Conservation (phyloP, 2,329 filamentous ascomycete species). For the Trichoderma lentiforme region DNA sequence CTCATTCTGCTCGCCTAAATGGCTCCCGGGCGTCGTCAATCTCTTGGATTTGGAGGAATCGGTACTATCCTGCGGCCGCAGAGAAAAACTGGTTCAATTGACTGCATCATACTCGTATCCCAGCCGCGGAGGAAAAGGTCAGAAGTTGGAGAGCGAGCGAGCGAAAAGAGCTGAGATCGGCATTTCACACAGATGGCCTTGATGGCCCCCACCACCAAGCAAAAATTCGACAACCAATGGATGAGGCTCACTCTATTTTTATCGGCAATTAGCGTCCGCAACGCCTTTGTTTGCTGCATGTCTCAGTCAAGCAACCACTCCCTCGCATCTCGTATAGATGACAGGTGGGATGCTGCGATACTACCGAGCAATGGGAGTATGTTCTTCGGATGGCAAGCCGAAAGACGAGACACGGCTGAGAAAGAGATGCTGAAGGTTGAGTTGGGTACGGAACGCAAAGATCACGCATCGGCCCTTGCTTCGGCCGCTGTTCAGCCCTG, state of each 20-base stretch:
- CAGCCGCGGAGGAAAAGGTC: not conserved
- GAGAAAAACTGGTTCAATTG: not conserved
- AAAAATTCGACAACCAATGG: not conserved
- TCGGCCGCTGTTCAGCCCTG: not conserved
- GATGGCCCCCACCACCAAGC: not conserved
- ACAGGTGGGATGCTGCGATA: not conserved
- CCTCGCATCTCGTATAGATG: slow-evolving; percentile 1
- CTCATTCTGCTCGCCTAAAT: not conserved
- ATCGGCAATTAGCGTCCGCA: not conserved
- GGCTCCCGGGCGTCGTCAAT: not conserved
- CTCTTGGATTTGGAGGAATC: not conserved
- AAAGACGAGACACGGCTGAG: not conserved
- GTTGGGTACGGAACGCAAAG: not conserved
- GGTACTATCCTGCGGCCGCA: not conserved
- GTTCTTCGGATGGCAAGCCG: not conserved
- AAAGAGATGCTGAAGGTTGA: not conserved
- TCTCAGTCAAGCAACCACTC: not conserved
- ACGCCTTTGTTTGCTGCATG: slow-evolving; percentile 1
- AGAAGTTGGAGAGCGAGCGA: not conserved
- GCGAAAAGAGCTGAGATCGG: not conserved
- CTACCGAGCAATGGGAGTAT: not conserved
- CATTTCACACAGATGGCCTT: not conserved
- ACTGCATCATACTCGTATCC: not conserved
- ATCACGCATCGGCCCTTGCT: not conserved
- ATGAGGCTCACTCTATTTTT: slow-evolving; percentile 6